Percentiles rank a stretch among this genome's conserved stretches.
phyloP scores from a whole-genome alignment of 371 early-diverging fungal species.

The Circinella minor region DNA sequence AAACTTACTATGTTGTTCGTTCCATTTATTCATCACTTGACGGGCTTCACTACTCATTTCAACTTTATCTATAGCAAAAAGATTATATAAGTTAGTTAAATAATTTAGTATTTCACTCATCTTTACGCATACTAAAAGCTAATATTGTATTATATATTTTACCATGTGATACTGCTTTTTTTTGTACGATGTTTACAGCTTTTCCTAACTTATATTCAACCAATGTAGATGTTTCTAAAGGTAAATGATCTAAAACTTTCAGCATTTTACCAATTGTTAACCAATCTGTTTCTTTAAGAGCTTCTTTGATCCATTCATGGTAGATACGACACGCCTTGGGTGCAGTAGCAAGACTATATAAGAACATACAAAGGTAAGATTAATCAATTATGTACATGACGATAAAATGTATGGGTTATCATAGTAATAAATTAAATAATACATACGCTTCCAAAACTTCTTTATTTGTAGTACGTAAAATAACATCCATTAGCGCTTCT shows the following conservation, averaged over 20 bases:
- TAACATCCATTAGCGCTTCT: background rate
- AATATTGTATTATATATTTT: background rate
- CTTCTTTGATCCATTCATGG: constrained; percentile 6
- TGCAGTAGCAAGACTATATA: background rate
- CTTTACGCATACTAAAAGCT: background rate
- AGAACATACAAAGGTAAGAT: background rate
- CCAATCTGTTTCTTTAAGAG: background rate
- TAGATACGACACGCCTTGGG: background rate
- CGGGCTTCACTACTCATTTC: background rate
- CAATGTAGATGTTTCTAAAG: background rate
- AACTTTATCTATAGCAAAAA: background rate
- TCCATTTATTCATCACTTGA: background rate
- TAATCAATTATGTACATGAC: too few relatives aligned
- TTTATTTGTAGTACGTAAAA: background rate
- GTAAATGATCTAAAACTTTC: background rate
- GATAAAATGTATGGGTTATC: too few relatives aligned
- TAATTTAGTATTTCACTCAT: background rate
- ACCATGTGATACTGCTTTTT: background rate
- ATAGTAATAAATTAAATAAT: background rate
- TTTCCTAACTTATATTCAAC: background rate
- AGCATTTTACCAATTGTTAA: background rate
- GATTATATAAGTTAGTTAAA: background rate
- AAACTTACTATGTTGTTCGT: background rate
- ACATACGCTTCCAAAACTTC: background rate
- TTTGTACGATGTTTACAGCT: background rate